Evolutionary conservation across 805 yeast genomes (phyloP).

Genomic region (Zygosaccharomyces bisporus): DNA sequence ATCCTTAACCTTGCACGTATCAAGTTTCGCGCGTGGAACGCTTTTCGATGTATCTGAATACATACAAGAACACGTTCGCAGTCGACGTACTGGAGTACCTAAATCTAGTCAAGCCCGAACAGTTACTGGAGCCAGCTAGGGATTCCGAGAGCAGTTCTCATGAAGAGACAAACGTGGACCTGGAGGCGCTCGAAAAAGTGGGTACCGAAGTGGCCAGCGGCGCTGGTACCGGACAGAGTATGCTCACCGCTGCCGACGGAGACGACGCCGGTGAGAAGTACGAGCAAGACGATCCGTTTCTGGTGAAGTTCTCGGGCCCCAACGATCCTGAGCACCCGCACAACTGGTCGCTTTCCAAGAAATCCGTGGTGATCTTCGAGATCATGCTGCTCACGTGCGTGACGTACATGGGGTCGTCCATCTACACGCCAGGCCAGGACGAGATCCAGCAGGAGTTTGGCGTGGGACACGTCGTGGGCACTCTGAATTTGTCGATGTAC

Average conservation of each 20-base stretch:
- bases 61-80: conserved; percentile 23
- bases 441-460: conserved; percentile 44
- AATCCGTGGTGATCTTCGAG: conserved; percentile 38
- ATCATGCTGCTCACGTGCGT: conserved; percentile 47
- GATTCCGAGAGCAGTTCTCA: not conserved
- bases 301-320: conserved; percentile 27
- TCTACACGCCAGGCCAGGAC: conserved; percentile 50
- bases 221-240: not conserved
- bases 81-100: conserved; percentile 27
- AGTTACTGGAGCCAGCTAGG: not conserved
- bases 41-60: conserved; percentile 2
- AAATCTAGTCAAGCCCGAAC: not conserved
- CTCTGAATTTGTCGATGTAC: conserved; percentile 51
- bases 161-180: not conserved
- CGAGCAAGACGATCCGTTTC: conserved; percentile 30
- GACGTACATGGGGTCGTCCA: conserved; percentile 55
- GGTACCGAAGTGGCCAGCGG: not conserved
- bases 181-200: not conserved
- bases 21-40: too few species aligned
- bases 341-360: conserved; percentile 49
- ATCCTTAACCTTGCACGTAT: too few species aligned
- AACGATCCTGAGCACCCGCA: conserved; percentile 55
- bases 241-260: not conserved
- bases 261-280: not conserved
- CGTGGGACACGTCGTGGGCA: conserved; percentile 44